phyloP scores from a whole-genome alignment of 2,329 filamentous ascomycete genomes.

The Pseudogymnoascus sp. region DNA sequence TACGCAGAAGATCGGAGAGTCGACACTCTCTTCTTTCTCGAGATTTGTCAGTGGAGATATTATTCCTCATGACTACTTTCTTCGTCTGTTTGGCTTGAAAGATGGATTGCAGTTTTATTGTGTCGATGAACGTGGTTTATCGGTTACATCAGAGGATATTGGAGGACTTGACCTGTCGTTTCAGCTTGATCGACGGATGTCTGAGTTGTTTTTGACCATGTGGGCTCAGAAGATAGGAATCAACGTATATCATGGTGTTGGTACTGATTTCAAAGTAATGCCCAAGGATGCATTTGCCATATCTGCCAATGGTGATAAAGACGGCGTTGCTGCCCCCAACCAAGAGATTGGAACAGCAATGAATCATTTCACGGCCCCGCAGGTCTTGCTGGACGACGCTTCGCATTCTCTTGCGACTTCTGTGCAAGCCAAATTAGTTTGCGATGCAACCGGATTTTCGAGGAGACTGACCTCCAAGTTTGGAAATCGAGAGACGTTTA shows the following conservation, averaged over 20 bases:
- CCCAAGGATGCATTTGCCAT: neutral
- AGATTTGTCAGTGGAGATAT: slow-evolving; percentile 18
- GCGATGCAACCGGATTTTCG: neutral
- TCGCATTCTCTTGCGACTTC: neutral
- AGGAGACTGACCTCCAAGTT: neutral
- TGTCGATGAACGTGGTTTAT: slow-evolving; percentile 11
- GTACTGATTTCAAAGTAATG: slow-evolving; percentile 17
- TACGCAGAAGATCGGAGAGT: slow-evolving; percentile 26
- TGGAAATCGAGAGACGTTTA: neutral
- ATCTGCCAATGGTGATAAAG: neutral
- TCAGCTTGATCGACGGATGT: slow-evolving; percentile 25
- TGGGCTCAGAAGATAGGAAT: slow-evolving; percentile 24
- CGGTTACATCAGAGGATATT: neutral
- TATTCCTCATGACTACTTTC: slow-evolving; percentile 17
- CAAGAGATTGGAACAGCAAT: neutral
- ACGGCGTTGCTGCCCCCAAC: neutral
- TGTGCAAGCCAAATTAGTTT: neutral
- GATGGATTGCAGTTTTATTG: slow-evolving; percentile 26
- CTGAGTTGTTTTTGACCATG: slow-evolving; percentile 25
- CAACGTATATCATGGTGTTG: slow-evolving; percentile 23
- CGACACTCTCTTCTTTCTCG: slow-evolving; percentile 21
- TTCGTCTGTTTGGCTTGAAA: slow-evolving; percentile 24
- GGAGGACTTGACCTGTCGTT: slow-evolving; percentile 19
- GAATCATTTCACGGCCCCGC: neutral
- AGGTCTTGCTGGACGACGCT: neutral